Percentiles rank a stretch among this genome's conserved stretches.
These are phyloP conservation scores for Aspergillus sparsus DNA, from an alignment of 495 filamentous ascomycete species.

Conservation along the genomic window DNA sequence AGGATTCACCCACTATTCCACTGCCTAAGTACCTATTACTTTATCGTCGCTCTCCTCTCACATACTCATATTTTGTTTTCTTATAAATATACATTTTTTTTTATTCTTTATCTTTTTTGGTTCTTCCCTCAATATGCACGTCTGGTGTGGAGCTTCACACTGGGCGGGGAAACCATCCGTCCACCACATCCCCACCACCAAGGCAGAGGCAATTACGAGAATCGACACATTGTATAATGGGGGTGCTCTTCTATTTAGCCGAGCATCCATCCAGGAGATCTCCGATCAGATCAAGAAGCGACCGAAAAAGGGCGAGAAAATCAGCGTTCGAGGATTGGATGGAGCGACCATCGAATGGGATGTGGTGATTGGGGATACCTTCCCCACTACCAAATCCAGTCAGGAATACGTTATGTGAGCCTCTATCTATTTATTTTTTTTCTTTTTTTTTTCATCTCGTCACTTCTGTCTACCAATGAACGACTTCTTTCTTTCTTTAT, in stretches of 20 bases:
- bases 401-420: background rate
- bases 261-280: background rate
- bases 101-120: background rate
- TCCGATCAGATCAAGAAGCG: conserved; percentile 1
- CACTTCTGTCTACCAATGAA: too few relatives aligned
- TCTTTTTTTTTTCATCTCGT: background rate
- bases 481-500: too few relatives aligned
- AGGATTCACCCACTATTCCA: background rate
- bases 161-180: conserved; percentile 1
- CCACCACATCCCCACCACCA: background rate
- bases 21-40: background rate
- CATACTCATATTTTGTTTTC: background rate
- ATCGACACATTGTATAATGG: conserved; percentile 1
- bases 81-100: background rate
- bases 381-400: background rate
- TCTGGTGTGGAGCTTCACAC: background rate
- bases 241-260: background rate
- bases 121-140: background rate
- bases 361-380: conserved; percentile 5
- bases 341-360: conserved; percentile 1
- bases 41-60: background rate
- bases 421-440: background rate
- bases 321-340: conserved; percentile 8
- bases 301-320: background rate
- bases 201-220: background rate